Conservation (phyloP, 2,329 filamentous ascomycete species). For the Exophiala sp. region DNA sequence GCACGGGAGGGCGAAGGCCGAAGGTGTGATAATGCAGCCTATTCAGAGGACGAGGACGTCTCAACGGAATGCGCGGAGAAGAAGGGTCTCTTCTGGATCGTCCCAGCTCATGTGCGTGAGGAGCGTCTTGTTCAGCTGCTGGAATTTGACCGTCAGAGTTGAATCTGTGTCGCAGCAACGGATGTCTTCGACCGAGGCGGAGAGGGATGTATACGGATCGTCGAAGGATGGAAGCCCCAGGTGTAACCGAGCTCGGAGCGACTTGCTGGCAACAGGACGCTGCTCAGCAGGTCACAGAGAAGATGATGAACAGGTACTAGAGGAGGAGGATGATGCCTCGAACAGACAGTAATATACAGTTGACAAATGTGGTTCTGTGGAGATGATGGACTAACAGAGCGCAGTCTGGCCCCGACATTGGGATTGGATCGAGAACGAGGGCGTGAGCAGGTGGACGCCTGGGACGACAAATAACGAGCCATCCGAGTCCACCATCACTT, state of each 20-base stretch:
- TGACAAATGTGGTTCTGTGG: constrained; percentile 2
- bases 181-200: background rate
- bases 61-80: background rate
- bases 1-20: background rate
- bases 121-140: background rate
- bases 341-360: background rate
- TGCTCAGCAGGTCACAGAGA: background rate
- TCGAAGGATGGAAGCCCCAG: background rate
- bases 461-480: no score
- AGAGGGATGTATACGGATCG: background rate
- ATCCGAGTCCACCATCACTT: no score
- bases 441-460: background rate
- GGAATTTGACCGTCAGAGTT: background rate
- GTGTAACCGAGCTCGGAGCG: background rate
- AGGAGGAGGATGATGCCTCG: constrained; percentile 6
- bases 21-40: background rate
- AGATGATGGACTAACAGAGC: constrained; percentile 4
- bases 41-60: background rate
- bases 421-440: background rate
- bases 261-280: background rate
- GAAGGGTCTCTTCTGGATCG: constrained; percentile 4
- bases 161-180: background rate
- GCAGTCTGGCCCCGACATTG: constrained; percentile 1
- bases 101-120: constrained; percentile 6
- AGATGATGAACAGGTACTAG: background rate